Percentiles rank a stretch among this genome's conserved stretches.
These are phyloP conservation scores for Rosa hybrid DNA, from an alignment of 331 rosid genomes.

Conservation along the genomic window DNA sequence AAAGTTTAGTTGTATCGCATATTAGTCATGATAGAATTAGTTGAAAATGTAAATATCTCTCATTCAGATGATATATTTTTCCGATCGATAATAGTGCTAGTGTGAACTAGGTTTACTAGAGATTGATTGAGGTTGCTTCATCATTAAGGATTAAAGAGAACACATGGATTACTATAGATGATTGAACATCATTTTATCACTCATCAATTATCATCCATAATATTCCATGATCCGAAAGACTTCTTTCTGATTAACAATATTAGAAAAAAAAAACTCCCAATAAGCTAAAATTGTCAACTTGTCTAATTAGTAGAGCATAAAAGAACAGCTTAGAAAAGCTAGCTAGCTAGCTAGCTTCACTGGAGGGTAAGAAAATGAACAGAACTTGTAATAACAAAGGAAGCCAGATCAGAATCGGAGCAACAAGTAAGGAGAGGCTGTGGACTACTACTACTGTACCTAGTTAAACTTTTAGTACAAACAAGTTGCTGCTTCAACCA, in stretches of 20 bases:
- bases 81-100: neutral
- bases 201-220: neutral
- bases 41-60: too few species aligned
- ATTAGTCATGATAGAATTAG: too few species aligned
- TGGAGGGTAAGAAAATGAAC: neutral
- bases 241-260: neutral
- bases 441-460: neutral
- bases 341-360: neutral
- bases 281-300: neutral
- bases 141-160: neutral
- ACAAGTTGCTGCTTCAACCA: slow-evolving; percentile 19
- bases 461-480: neutral
- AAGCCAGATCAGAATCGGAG: neutral
- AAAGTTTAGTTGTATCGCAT: neutral
- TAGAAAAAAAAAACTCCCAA: neutral
- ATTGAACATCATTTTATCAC: neutral
- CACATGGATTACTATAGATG: neutral
- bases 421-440: slow-evolving; percentile 3
- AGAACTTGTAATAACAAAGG: neutral
- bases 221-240: neutral
- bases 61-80: too few species aligned
- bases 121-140: neutral
- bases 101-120: neutral
- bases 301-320: neutral
- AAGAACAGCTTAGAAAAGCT: neutral